Evolutionary conservation across 2,329 filamentous ascomycete species (phyloP).

Genomic region (Colletotrichum tropicale): DNA sequence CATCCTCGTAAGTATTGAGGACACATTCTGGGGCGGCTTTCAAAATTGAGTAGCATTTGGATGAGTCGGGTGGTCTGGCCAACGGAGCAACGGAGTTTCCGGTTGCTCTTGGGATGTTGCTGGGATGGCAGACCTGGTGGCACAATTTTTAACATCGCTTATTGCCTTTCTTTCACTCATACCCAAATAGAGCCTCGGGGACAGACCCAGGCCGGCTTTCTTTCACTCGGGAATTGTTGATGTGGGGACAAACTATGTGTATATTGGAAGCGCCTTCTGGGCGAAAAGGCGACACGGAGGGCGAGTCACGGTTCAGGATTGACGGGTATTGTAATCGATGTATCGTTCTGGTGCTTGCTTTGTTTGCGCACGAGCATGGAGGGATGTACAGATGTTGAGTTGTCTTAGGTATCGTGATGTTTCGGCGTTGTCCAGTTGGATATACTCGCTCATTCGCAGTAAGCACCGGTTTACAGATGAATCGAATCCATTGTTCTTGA

Average conservation of each 20-base stretch:
- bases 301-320: neutral
- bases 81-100: neutral
- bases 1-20: neutral
- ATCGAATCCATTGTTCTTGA: neutral
- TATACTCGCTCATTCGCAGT: neutral
- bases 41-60: neutral
- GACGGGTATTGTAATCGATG: slow-evolving; percentile 8
- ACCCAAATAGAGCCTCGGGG: slow-evolving; percentile 19
- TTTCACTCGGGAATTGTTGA: slow-evolving; percentile 15
- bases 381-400: neutral
- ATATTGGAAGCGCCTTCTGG: slow-evolving; percentile 5
- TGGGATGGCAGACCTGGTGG: slow-evolving; percentile 3
- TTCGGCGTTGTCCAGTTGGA: neutral
- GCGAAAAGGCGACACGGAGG: neutral
- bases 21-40: neutral
- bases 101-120: slow-evolving; percentile 1
- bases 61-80: neutral
- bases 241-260: slow-evolving; percentile 15
- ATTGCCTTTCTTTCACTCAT: slow-evolving; percentile 21
- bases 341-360: neutral
- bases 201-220: slow-evolving; percentile 14
- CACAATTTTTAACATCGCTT: slow-evolving; percentile 14
- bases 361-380: neutral
- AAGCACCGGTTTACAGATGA: neutral
- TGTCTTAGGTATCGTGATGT: neutral